These are phyloP conservation scores for Fraxinus baroniana DNA, from an alignment of 305 asterid genomes.

Conservation along the genomic window DNA sequence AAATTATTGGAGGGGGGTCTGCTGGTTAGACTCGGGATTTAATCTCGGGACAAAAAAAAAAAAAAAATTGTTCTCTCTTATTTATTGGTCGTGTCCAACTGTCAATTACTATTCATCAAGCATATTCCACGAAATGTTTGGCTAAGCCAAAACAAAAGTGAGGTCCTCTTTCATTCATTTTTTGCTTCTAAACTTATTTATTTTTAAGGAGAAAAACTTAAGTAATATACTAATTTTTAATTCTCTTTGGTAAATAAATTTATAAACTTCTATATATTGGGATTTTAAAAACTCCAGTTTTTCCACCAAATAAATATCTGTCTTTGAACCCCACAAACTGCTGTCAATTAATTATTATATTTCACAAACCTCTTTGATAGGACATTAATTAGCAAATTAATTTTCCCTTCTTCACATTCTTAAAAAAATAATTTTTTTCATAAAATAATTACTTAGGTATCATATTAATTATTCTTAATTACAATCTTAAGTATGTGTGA, in stretches of 20 bases:
- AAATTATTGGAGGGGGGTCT: no score
- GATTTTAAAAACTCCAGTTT: slow-evolving; percentile 8
- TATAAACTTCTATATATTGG: slow-evolving; percentile 15
- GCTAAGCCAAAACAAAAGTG: not conserved
- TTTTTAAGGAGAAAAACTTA: not conserved
- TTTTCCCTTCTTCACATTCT: slow-evolving; percentile 26
- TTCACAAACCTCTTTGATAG: slow-evolving; percentile 31
- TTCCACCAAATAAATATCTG: slow-evolving; percentile 76
- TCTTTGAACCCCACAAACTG: slow-evolving; percentile 63
- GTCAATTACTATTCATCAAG: not conserved
- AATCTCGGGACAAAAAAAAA: no score
- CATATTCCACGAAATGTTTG: not conserved
- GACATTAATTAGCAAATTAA: slow-evolving; percentile 37
- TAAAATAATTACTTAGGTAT: not conserved
- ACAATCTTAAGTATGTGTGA: slow-evolving; percentile 46
- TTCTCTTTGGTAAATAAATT: not conserved
- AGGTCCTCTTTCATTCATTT: not conserved
- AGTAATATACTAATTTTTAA: not conserved
- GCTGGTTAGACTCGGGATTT: no score
- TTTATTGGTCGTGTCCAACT: not conserved
- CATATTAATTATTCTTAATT: slow-evolving; percentile 19
- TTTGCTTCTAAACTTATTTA: not conserved
- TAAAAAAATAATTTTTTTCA: not conserved
- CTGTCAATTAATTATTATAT: slow-evolving; percentile 72
- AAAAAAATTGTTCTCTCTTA: not conserved